phyloP scores from a whole-genome alignment of 164 flowering plant species.

The Vitis cinerea region DNA sequence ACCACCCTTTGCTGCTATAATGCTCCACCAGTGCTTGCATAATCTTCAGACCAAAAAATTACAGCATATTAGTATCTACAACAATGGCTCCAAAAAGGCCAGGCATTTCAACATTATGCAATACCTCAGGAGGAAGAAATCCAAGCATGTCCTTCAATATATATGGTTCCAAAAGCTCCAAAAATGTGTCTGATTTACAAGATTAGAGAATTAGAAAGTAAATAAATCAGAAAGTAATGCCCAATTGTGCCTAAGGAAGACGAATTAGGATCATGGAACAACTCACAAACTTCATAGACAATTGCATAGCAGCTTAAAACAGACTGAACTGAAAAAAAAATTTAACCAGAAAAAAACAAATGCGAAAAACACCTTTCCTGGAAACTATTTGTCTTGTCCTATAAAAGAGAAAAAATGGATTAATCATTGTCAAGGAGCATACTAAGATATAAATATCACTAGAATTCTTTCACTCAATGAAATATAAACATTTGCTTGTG shows the following conservation, averaged over 20 bases:
- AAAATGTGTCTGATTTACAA: slow-evolving; percentile 62
- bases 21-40: slow-evolving; percentile 99
- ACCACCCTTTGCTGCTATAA: slow-evolving; percentile 93
- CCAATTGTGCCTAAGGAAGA: neutral
- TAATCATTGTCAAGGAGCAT: neutral
- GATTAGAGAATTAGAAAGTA: neutral
- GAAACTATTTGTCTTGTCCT: too few relatives aligned
- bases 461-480: too few relatives aligned
- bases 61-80: neutral
- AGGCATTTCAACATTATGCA: slow-evolving; percentile 3
- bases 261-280: too few relatives aligned
- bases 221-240: neutral
- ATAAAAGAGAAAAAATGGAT: too few relatives aligned
- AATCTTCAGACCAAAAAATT: slow-evolving; percentile 43
- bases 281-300: too few relatives aligned
- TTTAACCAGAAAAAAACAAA: too few relatives aligned
- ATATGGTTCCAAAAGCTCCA: slow-evolving; percentile 99
- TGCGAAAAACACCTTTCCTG: too few relatives aligned
- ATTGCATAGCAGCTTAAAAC: too few relatives aligned
- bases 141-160: slow-evolving; percentile 97
- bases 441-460: neutral
- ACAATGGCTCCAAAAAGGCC: neutral
- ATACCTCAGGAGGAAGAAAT: slow-evolving; percentile 92
- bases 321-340: too few relatives aligned
- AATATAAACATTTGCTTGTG: too few relatives aligned